These are phyloP conservation scores for Heliosperma pusillum DNA, from an alignment of 148 eudicot species.

Conservation along the genomic window DNA sequence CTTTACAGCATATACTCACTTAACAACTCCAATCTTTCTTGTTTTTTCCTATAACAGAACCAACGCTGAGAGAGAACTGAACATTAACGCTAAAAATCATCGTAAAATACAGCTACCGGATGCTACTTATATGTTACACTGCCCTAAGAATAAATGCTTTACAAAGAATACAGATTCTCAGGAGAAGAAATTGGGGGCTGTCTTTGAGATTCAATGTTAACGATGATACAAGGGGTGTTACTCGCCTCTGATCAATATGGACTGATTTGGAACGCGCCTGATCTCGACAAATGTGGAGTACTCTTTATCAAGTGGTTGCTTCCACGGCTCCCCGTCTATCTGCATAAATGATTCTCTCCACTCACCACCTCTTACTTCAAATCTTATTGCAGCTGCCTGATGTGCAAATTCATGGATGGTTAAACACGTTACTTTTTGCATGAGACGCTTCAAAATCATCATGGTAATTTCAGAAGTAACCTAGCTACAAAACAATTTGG, in stretches of 20 bases:
- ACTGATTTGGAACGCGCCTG: conserved; percentile 69
- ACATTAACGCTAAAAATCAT: conserved; percentile 3
- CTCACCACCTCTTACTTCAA: conserved; percentile 94
- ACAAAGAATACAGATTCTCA: conserved; percentile 5
- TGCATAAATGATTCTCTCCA: conserved; percentile 79
- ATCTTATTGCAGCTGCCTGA: conserved; percentile 81
- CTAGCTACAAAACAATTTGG: not conserved
- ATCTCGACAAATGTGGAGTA: conserved; percentile 84
- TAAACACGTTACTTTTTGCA: not conserved
- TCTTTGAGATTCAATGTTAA: not conserved
- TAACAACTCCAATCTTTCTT: not conserved
- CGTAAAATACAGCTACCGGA: conserved; percentile 4
- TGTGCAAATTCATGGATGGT: not conserved
- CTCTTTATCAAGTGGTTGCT: conserved; percentile 74
- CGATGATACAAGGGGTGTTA: conserved; percentile 6
- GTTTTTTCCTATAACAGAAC: not conserved
- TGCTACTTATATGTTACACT: conserved; percentile 1
- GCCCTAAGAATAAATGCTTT: conserved; percentile 13
- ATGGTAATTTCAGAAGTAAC: not conserved
- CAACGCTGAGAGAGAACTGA: not conserved
- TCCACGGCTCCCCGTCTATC: conserved; percentile 99
- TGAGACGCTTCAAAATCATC: not conserved
- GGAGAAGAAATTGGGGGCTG: conserved; percentile 2
- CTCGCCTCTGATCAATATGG: conserved; percentile 61
- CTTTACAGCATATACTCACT: conserved; percentile 9